Conservation (phyloP, 768 basidiomycete species). For the Pleurotus ostreatus region DNA sequence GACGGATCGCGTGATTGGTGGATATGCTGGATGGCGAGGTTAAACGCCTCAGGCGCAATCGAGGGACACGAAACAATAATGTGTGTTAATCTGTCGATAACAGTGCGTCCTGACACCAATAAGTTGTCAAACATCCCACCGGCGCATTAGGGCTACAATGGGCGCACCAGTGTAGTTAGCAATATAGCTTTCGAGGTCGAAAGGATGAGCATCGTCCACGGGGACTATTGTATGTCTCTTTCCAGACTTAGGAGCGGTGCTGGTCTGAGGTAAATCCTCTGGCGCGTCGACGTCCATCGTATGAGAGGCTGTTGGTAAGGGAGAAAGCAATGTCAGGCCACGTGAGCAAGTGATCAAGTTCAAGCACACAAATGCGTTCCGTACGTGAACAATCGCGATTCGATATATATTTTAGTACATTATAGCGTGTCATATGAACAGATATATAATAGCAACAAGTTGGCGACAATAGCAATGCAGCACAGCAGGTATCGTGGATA, state of each 20-base stretch:
- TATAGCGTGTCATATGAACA: too few relatives aligned
- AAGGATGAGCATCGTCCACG: constrained; percentile 80
- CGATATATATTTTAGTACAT: too few relatives aligned
- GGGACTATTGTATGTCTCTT: constrained; percentile 30
- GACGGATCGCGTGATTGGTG: constrained; percentile 65
- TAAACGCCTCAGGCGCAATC: constrained; percentile 70
- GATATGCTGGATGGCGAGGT: constrained; percentile 61
- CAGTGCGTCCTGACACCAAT: constrained; percentile 55
- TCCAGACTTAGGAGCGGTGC: constrained; percentile 16
- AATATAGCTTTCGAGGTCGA: constrained; percentile 81
- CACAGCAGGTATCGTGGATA: too few relatives aligned
- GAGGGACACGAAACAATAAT: constrained; percentile 62
- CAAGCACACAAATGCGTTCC: too few relatives aligned
- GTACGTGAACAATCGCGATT: too few relatives aligned
- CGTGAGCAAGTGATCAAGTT: too few relatives aligned
- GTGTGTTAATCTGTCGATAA: constrained; percentile 68
- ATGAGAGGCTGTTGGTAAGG: background rate
- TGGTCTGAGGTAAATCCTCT: constrained; percentile 18
- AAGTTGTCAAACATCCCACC: background rate
- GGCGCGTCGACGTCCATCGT: constrained; percentile 14
- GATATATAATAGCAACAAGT: too few relatives aligned
- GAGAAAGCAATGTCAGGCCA: too few relatives aligned
- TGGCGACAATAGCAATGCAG: too few relatives aligned
- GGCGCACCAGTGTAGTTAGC: constrained; percentile 67
- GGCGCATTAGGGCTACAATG: background rate